Percentiles rank a stretch among this genome's conserved stretches.
Conservation (phyloP, 805 yeast genomes). For the Lipomyces chichibuensis region DNA sequence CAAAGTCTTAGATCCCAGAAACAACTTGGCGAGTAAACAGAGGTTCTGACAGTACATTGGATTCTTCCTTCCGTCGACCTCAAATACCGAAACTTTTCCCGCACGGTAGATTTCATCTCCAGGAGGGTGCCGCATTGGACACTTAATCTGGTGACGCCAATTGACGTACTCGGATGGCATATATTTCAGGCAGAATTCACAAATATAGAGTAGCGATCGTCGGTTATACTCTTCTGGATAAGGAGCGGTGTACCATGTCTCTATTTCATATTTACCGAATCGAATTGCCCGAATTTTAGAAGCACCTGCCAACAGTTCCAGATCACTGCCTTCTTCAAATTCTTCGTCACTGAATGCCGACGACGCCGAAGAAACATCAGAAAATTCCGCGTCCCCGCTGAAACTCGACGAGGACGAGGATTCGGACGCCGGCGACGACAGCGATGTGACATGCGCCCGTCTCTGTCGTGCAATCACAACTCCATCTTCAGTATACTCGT, state of each 20-base stretch:
- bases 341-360: conserved; percentile 1
- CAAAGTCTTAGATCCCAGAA: conserved; percentile 85
- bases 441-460: not conserved
- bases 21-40: conserved; percentile 85
- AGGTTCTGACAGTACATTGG: conserved; percentile 84
- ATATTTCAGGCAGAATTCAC: conserved; percentile 83
- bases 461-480: not conserved
- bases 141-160: conserved; percentile 72
- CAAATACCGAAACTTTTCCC: conserved; percentile 73
- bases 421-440: not conserved
- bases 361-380: not conserved
- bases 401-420: conserved; percentile 3
- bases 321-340: conserved; percentile 5
- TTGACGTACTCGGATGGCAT: conserved; percentile 68
- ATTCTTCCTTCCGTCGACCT: conserved; percentile 87
- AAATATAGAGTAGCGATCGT: conserved; percentile 65
- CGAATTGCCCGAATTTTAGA: conserved; percentile 64
- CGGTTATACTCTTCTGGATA: conserved; percentile 83
- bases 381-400: not conserved
- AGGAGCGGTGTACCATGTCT: conserved; percentile 92
- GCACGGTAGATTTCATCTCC: conserved; percentile 90
- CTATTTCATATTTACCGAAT: conserved; percentile 72
- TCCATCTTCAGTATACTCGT: not conserved
- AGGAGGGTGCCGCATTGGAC: conserved; percentile 76
- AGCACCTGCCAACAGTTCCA: conserved; percentile 37